phyloP scores from a whole-genome alignment of 192 early-diverging fungal species.

The Phycomyces blakesleeanus region DNA sequence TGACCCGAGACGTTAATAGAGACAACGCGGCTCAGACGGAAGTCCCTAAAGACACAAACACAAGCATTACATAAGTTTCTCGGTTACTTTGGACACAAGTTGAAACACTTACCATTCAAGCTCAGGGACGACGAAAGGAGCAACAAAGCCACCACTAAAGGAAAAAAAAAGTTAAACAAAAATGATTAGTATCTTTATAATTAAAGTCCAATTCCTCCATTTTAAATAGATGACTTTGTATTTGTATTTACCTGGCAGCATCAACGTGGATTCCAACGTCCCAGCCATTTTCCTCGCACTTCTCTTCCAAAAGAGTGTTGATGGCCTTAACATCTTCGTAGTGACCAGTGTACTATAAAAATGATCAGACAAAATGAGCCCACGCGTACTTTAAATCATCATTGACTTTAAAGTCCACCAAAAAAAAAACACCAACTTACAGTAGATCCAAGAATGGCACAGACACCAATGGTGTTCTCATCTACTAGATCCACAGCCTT shows the following conservation, averaged over 20 bases:
- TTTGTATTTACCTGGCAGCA: slow-evolving; percentile 51
- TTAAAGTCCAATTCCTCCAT: too few species aligned
- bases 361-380: neutral
- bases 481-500: slow-evolving; percentile 67
- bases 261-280: slow-evolving; percentile 84
- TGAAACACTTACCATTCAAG: slow-evolving; percentile 56
- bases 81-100: neutral
- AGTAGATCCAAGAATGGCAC: slow-evolving; percentile 71
- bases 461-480: slow-evolving; percentile 85
- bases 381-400: too few species aligned
- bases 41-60: slow-evolving; percentile 30
- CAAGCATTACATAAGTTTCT: neutral
- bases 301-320: slow-evolving; percentile 56
- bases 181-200: too few species aligned
- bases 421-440: slow-evolving; percentile 6
- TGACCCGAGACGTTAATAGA: slow-evolving; percentile 83
- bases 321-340: slow-evolving; percentile 72
- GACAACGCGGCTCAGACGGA: slow-evolving; percentile 61
- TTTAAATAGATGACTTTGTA: neutral
- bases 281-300: slow-evolving; percentile 56
- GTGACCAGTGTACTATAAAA: slow-evolving; percentile 66
- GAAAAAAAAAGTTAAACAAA: too few species aligned
- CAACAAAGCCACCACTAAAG: slow-evolving; percentile 78
- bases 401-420: neutral
- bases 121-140: slow-evolving; percentile 74